Conservation (phyloP, 2,329 filamentous ascomycete species). For the Calonectria pseudoreteaudii region DNA sequence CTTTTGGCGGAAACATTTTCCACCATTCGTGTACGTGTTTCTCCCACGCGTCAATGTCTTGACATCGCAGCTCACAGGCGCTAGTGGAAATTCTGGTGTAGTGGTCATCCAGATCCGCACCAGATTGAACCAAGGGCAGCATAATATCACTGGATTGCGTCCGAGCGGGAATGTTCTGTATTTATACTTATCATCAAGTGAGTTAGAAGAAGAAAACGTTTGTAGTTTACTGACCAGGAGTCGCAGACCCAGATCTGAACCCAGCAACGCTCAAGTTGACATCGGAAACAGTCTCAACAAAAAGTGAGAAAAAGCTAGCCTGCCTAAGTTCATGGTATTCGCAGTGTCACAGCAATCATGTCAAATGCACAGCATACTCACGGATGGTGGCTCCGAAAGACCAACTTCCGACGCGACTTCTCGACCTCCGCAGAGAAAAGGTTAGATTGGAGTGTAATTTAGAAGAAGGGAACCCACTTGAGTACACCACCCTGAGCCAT, state of each 20-base stretch:
- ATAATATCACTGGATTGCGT: not conserved
- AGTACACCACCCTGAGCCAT: slow-evolving; percentile 22
- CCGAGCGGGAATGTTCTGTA: not conserved
- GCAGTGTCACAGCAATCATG: not conserved
- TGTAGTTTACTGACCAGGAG: not conserved
- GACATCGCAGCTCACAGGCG: not conserved
- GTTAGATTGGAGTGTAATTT: slow-evolving; percentile 19
- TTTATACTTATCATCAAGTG: slow-evolving; percentile 18
- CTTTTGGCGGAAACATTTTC: slow-evolving; percentile 4
- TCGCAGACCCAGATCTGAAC: not conserved
- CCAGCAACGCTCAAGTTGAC: not conserved
- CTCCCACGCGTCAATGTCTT: not conserved
- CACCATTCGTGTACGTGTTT: not conserved
- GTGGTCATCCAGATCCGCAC: not conserved
- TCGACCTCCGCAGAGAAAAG: slow-evolving; percentile 5
- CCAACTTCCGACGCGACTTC: slow-evolving; percentile 6
- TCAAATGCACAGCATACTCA: slow-evolving; percentile 13
- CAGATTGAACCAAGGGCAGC: not conserved
- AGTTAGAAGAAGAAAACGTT: not conserved
- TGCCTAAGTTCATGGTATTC: not conserved
- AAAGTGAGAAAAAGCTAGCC: not conserved
- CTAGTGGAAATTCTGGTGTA: not conserved
- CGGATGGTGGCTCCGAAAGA: slow-evolving; percentile 10
- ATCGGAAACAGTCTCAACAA: slow-evolving; percentile 17
- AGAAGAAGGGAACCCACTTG: not conserved